Conservation (phyloP, 345 rosid species). For the Citrus sp. region DNA sequence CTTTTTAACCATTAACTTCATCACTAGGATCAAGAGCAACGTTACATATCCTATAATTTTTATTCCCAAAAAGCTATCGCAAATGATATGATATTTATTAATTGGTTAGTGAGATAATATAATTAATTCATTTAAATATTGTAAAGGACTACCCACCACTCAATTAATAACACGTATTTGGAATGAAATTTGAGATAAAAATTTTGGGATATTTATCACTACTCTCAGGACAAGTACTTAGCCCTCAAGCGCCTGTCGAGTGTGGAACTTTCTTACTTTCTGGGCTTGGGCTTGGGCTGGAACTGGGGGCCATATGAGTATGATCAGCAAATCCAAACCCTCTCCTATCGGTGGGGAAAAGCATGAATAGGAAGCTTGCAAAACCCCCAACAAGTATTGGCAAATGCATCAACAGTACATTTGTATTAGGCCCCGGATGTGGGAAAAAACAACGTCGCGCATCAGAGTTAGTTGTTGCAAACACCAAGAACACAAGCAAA, state of each 20-base stretch:
- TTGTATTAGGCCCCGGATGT: constrained; percentile 14
- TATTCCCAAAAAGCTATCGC: rapidly evolving
- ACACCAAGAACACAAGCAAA: constrained; percentile 42
- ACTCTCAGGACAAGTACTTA: rapidly evolving
- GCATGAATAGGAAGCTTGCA: constrained; percentile 36
- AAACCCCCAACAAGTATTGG: constrained; percentile 38
- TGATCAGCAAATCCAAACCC: constrained; percentile 41
- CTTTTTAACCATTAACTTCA: no score
- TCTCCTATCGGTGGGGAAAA: constrained; percentile 52
- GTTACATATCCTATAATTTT: no score
- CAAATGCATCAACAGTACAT: constrained; percentile 22
- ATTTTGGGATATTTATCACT: no score
- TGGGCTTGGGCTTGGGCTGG: no score
- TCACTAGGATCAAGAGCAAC: no score
- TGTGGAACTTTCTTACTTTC: no score
- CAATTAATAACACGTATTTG: no score
- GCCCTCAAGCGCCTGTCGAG: no score
- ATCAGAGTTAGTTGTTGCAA: constrained; percentile 37
- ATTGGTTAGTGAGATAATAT: rapidly evolving
- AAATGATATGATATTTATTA: no score
- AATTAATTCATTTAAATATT: rapidly evolving
- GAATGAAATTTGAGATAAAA: no score
- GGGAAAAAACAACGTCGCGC: constrained; percentile 39
- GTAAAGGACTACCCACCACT: no score
- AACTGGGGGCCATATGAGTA: no score